Percentiles rank a stretch among this genome's conserved stretches.
These are phyloP conservation scores for Phytophthora uliginosa DNA, from an alignment of 352 stramenopile species.

Conservation along the genomic window DNA sequence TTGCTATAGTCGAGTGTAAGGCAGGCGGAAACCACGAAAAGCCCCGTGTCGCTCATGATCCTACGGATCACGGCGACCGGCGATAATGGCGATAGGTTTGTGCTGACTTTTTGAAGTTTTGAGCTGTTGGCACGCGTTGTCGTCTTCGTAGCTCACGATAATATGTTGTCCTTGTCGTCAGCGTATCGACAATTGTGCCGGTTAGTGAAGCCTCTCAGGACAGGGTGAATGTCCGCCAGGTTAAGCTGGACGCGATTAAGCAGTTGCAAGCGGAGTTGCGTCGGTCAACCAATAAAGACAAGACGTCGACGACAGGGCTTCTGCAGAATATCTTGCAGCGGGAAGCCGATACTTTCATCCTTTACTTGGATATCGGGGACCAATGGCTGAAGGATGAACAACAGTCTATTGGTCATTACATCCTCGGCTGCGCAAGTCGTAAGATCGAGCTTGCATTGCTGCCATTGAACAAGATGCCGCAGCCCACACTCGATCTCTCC, in stretches of 20 bases:
- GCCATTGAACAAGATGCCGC: slow-evolving; percentile 66
- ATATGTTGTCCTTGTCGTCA: slow-evolving; percentile 13
- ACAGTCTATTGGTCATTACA: slow-evolving; percentile 51
- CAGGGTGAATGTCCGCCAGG: slow-evolving; percentile 51
- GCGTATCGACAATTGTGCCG: slow-evolving; percentile 49
- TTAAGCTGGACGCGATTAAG: slow-evolving; percentile 71
- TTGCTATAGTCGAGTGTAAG: slow-evolving; percentile 24
- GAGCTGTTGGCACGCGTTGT: neutral
- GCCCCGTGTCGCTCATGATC: slow-evolving; percentile 40
- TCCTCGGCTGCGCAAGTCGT: slow-evolving; percentile 40
- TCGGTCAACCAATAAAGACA: slow-evolving; percentile 7
- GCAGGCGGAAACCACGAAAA: slow-evolving; percentile 19
- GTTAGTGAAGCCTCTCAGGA: slow-evolving; percentile 47
- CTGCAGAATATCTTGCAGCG: slow-evolving; percentile 28
- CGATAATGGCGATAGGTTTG: slow-evolving; percentile 42
- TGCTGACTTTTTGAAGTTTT: neutral
- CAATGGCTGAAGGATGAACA: slow-evolving; percentile 73
- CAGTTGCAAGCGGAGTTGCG: slow-evolving; percentile 53
- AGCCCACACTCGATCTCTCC: slow-evolving; percentile 63
- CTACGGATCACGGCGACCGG: slow-evolving; percentile 45
- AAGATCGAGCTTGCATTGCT: slow-evolving; percentile 45
- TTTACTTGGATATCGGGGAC: slow-evolving; percentile 45
- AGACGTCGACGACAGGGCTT: slow-evolving; percentile 6
- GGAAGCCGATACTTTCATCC: slow-evolving; percentile 61
- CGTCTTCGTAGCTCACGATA: slow-evolving; percentile 2